A percentile compares a stretch with the other conserved stretches of the same genome.
Evolutionary conservation across 148 eudicot species (phyloP).

Genomic region (Fagopyrum tataricum): DNA sequence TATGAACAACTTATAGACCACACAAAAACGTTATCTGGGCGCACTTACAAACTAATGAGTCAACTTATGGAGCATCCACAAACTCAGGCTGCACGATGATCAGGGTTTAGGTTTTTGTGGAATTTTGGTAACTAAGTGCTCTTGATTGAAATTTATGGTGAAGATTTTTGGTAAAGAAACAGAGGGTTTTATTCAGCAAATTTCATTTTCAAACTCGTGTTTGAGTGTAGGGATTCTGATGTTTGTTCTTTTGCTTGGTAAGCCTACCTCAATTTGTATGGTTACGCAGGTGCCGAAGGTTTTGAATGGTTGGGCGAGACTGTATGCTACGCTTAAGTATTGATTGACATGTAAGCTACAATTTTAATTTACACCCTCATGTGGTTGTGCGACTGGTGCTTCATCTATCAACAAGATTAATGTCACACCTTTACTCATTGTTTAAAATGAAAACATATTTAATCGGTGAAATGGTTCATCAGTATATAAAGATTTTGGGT

Average conservation of each 20-base stretch:
- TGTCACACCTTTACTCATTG: too few relatives aligned
- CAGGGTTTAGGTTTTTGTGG: slow-evolving; percentile 22
- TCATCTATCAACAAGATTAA: too few relatives aligned
- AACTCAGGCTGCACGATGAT: slow-evolving; percentile 50
- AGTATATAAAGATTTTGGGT: too few relatives aligned
- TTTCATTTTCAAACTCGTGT: neutral
- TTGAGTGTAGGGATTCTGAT: neutral
- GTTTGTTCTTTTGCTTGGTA: neutral
- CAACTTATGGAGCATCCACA: slow-evolving; percentile 77
- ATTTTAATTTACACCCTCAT: neutral
- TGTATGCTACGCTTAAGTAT: neutral
- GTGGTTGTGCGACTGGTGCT: too few relatives aligned
- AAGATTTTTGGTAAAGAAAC: neutral
- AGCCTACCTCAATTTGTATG: neutral
- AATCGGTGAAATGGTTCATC: too few relatives aligned
- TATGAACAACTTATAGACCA: slow-evolving; percentile 97
- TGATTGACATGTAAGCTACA: neutral
- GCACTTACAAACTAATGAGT: slow-evolving; percentile 73
- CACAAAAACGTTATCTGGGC: slow-evolving; percentile 69
- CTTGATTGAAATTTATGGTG: neutral
- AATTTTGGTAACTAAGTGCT: neutral
- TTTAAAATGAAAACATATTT: too few relatives aligned
- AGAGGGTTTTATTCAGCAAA: neutral
- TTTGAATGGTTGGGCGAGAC: neutral
- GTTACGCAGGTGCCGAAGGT: too few relatives aligned